phyloP scores from a whole-genome alignment of 192 early-diverging fungal species.

The Helicostylum pulchrum region DNA sequence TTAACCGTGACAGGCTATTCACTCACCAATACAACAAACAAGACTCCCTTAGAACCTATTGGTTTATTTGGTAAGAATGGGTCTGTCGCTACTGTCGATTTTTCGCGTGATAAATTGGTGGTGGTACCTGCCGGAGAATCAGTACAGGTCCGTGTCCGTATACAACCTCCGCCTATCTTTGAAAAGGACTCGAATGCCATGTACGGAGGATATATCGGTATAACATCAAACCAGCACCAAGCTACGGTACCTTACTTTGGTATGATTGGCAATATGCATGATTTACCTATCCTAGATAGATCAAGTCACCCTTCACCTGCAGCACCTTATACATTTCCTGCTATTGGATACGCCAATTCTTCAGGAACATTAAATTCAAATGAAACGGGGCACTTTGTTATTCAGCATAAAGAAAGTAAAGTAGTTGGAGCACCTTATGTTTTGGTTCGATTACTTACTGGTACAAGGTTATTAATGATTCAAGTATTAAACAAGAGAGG shows the following conservation, averaged over 20 bases:
- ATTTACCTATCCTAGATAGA: slow-evolving; percentile 39
- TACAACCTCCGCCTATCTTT: slow-evolving; percentile 29
- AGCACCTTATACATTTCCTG: slow-evolving; percentile 26
- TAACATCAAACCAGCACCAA: slow-evolving; percentile 9
- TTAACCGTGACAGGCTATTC: slow-evolving; percentile 37
- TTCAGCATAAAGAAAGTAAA: background rate
- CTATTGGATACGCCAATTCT: slow-evolving; percentile 14
- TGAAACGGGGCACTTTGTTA: background rate
- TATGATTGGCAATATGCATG: slow-evolving; percentile 38
- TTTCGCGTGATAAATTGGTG: slow-evolving; percentile 4
- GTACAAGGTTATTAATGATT: slow-evolving; percentile 22
- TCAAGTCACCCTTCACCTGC: background rate
- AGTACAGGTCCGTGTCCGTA: background rate
- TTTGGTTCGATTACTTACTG: slow-evolving; percentile 21
- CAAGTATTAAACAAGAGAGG: slow-evolving; percentile 16
- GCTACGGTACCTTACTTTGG: slow-evolving; percentile 41
- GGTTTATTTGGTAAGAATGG: slow-evolving; percentile 5
- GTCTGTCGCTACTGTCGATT: background rate
- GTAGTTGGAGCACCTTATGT: slow-evolving; percentile 10
- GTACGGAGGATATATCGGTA: slow-evolving; percentile 43
- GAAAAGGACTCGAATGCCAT: slow-evolving; percentile 20
- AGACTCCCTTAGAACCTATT: slow-evolving; percentile 18
- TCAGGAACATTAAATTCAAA: background rate
- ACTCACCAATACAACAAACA: background rate
- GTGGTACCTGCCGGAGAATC: slow-evolving; percentile 5